Conservation (phyloP, 2,329 filamentous ascomycete species). For the Triangularia setosa region DNA sequence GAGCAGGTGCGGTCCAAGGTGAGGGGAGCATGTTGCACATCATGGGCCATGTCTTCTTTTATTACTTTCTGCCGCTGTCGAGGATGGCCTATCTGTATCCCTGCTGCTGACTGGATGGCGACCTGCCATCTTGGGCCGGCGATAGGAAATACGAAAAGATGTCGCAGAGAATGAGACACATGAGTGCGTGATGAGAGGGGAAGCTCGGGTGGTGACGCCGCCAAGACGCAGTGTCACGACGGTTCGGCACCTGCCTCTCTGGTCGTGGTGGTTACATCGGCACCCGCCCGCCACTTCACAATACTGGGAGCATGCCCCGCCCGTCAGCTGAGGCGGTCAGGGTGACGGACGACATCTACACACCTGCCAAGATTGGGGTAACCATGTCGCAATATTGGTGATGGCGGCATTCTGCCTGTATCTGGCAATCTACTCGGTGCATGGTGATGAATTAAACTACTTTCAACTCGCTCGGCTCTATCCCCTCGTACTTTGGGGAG, state of each 20-base stretch:
- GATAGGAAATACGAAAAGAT: neutral
- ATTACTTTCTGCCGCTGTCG: neutral
- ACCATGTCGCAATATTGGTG: neutral
- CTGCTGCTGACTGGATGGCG: neutral
- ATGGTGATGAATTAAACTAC: neutral
- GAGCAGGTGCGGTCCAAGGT: neutral
- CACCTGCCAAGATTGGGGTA: constrained; percentile 1
- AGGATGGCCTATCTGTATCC: neutral
- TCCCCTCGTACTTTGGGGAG: neutral
- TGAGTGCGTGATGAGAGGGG: neutral
- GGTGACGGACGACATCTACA: neutral
- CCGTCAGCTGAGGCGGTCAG: neutral
- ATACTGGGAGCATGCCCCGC: neutral
- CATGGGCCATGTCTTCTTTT: neutral
- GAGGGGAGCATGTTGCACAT: neutral
- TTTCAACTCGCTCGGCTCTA: neutral
- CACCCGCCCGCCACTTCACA: neutral
- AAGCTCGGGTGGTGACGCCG: neutral
- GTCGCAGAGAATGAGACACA: neutral
- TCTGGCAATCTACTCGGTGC: neutral
- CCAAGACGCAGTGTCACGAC: constrained; percentile 1
- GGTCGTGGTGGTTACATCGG: constrained; percentile 4
- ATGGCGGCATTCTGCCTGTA: neutral
- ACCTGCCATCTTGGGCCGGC: neutral
- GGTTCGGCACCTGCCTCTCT: constrained; percentile 2